Evolutionary conservation across 306 rosid species (phyloP).

Genomic region (Carpinus fangiana): DNA sequence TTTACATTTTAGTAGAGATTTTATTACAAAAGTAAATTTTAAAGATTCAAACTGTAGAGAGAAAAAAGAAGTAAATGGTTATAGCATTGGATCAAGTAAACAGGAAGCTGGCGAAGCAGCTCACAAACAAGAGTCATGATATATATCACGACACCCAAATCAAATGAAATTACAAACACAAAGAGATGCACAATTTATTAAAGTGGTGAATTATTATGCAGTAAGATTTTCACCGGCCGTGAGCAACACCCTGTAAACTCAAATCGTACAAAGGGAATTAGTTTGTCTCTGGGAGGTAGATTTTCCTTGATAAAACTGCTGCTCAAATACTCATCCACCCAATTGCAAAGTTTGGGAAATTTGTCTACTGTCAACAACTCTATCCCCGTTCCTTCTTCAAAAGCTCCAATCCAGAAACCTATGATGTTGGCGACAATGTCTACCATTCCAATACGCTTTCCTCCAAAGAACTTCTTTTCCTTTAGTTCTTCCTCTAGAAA

Average conservation of each 20-base stretch:
- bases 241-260: background rate
- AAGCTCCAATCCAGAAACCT: conserved; percentile 24
- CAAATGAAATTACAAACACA: too few species aligned
- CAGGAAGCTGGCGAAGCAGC: too few species aligned
- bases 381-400: conserved; percentile 31
- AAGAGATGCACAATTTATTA: too few species aligned
- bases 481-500: conserved; percentile 37
- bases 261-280: conserved; percentile 25
- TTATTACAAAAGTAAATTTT: too few species aligned
- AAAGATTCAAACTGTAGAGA: too few species aligned
- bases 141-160: too few species aligned
- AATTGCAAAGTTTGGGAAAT: conserved; percentile 26
- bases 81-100: too few species aligned
- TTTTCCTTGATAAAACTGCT: conserved; percentile 15
- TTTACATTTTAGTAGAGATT: too few species aligned
- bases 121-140: too few species aligned
- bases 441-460: conserved; percentile 31
- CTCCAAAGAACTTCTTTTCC: conserved; percentile 40
- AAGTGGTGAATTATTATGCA: background rate
- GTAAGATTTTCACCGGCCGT: background rate
- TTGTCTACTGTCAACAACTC: conserved; percentile 23
- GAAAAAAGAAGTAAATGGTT: too few species aligned
- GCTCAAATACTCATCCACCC: conserved; percentile 27
- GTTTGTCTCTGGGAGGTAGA: conserved; percentile 35
- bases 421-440: conserved; percentile 34